Evolutionary conservation across 306 rosid species (phyloP).

Genomic region (Vigna angularis): DNA sequence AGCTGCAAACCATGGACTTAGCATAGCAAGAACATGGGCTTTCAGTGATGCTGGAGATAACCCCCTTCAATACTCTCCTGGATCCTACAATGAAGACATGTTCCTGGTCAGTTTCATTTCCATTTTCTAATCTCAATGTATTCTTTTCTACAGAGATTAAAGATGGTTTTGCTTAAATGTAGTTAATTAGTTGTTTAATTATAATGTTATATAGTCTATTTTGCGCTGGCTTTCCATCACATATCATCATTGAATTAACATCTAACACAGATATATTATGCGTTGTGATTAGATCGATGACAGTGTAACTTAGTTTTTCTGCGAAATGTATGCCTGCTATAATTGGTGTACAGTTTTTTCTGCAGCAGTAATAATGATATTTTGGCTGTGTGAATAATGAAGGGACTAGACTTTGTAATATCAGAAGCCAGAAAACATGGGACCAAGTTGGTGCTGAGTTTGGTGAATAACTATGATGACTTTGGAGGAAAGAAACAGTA

Average conservation of each 20-base stretch:
- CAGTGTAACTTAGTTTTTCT: background rate
- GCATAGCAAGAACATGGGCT: constrained; percentile 88
- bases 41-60: constrained; percentile 82
- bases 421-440: constrained; percentile 77
- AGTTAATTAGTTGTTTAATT: too few species aligned
- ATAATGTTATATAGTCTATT: too few species aligned
- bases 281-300: background rate
- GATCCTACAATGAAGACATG: constrained; percentile 78
- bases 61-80: constrained; percentile 84
- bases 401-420: constrained; percentile 90
- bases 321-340: background rate
- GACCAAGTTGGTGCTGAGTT: constrained; percentile 78
- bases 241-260: too few species aligned
- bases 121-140: background rate
- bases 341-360: background rate
- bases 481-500: constrained; percentile 93
- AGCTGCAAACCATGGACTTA: constrained; percentile 66
- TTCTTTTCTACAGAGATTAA: background rate
- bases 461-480: constrained; percentile 79
- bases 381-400: constrained; percentile 1
- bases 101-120: constrained; percentile 63
- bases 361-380: constrained; percentile 8
- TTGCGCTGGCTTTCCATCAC: too few species aligned
- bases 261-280: too few species aligned
- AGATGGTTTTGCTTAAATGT: background rate